A percentile compares a stretch with the other conserved stretches of the same genome.
phyloP scores from a whole-genome alignment of 2,329 filamentous ascomycete genomes.

The Fusarium sororula region DNA sequence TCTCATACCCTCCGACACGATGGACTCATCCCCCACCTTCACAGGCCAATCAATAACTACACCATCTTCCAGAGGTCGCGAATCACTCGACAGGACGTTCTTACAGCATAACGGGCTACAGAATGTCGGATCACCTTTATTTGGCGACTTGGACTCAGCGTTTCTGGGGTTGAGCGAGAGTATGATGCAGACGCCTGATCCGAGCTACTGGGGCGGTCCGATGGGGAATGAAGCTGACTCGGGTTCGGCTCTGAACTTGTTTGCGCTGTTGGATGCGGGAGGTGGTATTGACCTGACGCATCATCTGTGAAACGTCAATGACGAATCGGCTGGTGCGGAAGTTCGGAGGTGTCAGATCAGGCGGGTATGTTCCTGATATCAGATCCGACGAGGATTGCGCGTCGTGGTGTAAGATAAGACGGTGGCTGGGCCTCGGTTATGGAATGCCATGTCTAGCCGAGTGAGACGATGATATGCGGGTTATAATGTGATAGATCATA shows the following conservation, averaged over 20 bases:
- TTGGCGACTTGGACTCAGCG: slow-evolving; percentile 50
- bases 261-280: slow-evolving; percentile 60
- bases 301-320: slow-evolving; percentile 41
- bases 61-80: slow-evolving; percentile 22
- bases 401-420: background rate
- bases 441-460: slow-evolving; percentile 4
- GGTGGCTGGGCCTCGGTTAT: background rate
- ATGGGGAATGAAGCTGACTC: slow-evolving; percentile 54
- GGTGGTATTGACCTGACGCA: slow-evolving; percentile 63
- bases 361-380: background rate
- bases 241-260: slow-evolving; percentile 58
- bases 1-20: slow-evolving; percentile 49
- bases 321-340: slow-evolving; percentile 6
- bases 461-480: background rate
- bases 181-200: slow-evolving; percentile 54
- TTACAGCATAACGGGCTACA: slow-evolving; percentile 42
- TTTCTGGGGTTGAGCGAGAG: slow-evolving; percentile 51
- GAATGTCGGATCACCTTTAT: slow-evolving; percentile 43
- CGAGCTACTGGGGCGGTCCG: slow-evolving; percentile 50
- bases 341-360: background rate
- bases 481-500: background rate
- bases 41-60: slow-evolving; percentile 20
- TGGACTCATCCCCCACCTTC: slow-evolving; percentile 14
- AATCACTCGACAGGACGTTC: slow-evolving; percentile 42
- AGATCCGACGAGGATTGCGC: background rate